Conservation (phyloP, 345 rosid species). For the Citrus glauca region DNA sequence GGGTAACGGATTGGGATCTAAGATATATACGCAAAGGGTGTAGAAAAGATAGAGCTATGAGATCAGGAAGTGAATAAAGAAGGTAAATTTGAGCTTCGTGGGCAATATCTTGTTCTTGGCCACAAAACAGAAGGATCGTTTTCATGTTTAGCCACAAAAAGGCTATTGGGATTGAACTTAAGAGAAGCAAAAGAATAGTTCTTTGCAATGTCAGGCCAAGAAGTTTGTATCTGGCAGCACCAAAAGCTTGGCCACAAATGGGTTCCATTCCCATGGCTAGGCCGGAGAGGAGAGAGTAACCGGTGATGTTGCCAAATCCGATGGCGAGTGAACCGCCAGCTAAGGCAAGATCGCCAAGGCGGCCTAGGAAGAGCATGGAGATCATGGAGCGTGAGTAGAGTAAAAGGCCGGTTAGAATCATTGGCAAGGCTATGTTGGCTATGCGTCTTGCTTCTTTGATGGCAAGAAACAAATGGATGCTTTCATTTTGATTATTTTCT, state of each 20-base stretch:
- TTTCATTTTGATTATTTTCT: constrained; percentile 12
- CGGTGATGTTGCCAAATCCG: constrained; percentile 92
- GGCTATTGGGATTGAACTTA: constrained; percentile 56
- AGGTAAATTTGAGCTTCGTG: constrained; percentile 59
- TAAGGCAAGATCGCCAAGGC: constrained; percentile 64
- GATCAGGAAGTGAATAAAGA: constrained; percentile 75
- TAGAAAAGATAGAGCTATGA: constrained; percentile 55
- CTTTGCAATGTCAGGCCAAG: constrained; percentile 72
- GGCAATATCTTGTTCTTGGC: constrained; percentile 63
- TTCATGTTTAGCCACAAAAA: constrained; percentile 74
- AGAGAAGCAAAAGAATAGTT: constrained; percentile 57
- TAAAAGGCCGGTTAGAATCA: constrained; percentile 62
- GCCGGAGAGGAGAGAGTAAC: constrained; percentile 83
- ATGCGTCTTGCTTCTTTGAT: constrained; percentile 53
- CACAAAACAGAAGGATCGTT: constrained; percentile 50
- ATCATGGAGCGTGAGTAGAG: constrained; percentile 80
- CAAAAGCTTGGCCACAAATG: constrained; percentile 88
- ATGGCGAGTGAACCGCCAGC: constrained; percentile 85
- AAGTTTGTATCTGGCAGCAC: constrained; percentile 66
- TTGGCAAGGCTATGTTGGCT: constrained; percentile 56
- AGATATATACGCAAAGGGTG: constrained; percentile 84
- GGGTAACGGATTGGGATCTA: constrained; percentile 65
- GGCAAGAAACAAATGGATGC: constrained; percentile 25
- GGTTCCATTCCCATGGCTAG: constrained; percentile 93
- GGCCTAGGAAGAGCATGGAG: constrained; percentile 90